These are phyloP conservation scores for Dimocarpus longan DNA, from an alignment of 345 rosid genomes.

Conservation along the genomic window DNA sequence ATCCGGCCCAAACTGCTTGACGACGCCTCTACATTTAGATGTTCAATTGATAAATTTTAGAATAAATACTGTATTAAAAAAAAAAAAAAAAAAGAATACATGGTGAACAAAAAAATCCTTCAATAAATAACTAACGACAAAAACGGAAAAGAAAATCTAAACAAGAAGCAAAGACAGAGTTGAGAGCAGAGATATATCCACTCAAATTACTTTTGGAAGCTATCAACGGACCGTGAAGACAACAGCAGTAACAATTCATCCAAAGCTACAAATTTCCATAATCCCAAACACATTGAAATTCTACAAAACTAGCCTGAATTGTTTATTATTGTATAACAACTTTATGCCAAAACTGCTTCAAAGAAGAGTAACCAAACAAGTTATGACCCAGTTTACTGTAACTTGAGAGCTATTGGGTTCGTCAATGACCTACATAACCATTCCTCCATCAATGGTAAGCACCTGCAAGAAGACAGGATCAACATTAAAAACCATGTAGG, in stretches of 20 bases:
- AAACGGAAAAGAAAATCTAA: too few relatives aligned
- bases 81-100: too few relatives aligned
- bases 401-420: constrained; percentile 1
- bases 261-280: neutral
- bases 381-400: neutral
- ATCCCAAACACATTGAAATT: constrained; percentile 2
- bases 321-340: constrained; percentile 25
- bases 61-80: too few relatives aligned
- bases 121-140: too few relatives aligned
- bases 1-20: too few relatives aligned
- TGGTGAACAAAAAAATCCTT: too few relatives aligned
- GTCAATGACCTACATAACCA: constrained; percentile 61
- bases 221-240: neutral
- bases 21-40: too few relatives aligned
- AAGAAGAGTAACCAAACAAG: neutral
- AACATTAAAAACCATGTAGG: constrained; percentile 11
- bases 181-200: neutral
- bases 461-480: constrained; percentile 51
- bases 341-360: constrained; percentile 14
- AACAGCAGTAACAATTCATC: neutral
- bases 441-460: constrained; percentile 92
- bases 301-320: constrained; percentile 16
- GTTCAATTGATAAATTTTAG: too few relatives aligned
- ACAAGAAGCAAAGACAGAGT: too few relatives aligned
- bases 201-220: constrained; percentile 4